A percentile compares a stretch with the other conserved stretches of the same genome.
phyloP scores from a whole-genome alignment of 148 eudicot genomes.

The Arctostaphylos glauca region DNA sequence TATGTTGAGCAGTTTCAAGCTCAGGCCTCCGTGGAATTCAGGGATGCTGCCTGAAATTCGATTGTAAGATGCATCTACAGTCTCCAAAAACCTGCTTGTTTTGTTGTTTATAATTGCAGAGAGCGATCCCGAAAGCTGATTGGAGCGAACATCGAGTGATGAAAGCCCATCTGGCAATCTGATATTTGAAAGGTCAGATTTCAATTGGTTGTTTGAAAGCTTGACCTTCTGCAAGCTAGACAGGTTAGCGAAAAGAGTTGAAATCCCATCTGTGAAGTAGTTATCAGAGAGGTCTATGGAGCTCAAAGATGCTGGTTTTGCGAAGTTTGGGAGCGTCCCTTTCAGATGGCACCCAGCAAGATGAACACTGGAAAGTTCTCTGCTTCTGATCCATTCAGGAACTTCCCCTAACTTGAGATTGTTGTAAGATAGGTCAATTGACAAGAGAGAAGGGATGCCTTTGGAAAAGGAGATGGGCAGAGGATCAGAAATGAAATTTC shows the following conservation, averaged over 20 bases:
- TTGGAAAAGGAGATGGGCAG: constrained; percentile 47
- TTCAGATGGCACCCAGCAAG: constrained; percentile 69
- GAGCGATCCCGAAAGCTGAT: constrained; percentile 61
- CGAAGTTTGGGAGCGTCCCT: constrained; percentile 61
- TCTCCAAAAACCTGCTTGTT: constrained; percentile 56
- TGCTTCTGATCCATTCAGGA: constrained; percentile 70
- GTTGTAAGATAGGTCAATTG: constrained; percentile 76
- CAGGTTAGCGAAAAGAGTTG: constrained; percentile 46
- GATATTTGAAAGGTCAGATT: constrained; percentile 43
- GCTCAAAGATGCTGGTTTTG: constrained; percentile 46
- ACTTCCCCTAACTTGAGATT: constrained; percentile 44
- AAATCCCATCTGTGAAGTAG: constrained; percentile 49
- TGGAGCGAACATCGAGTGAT: constrained; percentile 55
- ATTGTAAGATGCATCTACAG: constrained; percentile 55
- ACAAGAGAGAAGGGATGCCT: constrained; percentile 64
- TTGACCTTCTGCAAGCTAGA: constrained; percentile 47
- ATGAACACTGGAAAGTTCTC: constrained; percentile 57
- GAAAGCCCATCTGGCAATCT: constrained; percentile 56
- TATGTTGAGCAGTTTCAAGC: constrained; percentile 54
- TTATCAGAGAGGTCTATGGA: constrained; percentile 70
- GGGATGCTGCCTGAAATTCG: constrained; percentile 66
- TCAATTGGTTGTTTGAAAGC: constrained; percentile 66
- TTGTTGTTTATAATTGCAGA: constrained; percentile 43
- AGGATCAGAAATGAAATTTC: constrained; percentile 60
- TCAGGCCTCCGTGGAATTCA: constrained; percentile 46